phyloP scores from a whole-genome alignment of 2,329 filamentous ascomycete genomes.

The Alternaria conjuncta region DNA sequence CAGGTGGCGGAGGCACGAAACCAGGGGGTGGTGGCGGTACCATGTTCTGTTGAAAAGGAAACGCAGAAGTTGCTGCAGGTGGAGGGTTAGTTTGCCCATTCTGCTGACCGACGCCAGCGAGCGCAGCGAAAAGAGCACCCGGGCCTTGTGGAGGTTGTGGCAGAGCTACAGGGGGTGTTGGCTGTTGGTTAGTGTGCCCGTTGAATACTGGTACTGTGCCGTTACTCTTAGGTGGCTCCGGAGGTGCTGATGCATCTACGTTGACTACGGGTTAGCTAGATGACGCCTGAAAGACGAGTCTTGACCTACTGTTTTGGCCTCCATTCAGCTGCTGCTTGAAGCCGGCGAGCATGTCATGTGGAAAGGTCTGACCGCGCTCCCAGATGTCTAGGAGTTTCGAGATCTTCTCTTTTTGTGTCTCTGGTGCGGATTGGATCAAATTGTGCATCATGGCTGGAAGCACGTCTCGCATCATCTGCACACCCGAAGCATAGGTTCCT shows the following conservation, averaged over 20 bases:
- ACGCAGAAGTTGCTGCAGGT: conserved; percentile 28
- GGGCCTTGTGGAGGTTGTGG: conserved; percentile 34
- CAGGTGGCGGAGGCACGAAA: conserved; percentile 40
- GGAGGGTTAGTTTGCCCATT: conserved; percentile 37
- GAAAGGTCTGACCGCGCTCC: conserved; percentile 95
- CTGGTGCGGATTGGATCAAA: conserved; percentile 84
- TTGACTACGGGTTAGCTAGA: conserved; percentile 12
- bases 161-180: conserved; percentile 23
- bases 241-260: conserved; percentile 31
- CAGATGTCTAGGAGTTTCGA: conserved; percentile 95
- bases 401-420: conserved; percentile 97
- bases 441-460: conserved; percentile 95
- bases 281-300: conserved; percentile 30
- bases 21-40: conserved; percentile 41
- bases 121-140: conserved; percentile 42
- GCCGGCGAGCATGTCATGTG: conserved; percentile 74
- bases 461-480: conserved; percentile 95
- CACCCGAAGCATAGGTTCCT: conserved; percentile 92
- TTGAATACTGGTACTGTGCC: conserved; percentile 24
- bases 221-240: conserved; percentile 37
- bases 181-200: conserved; percentile 38
- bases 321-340: conserved; percentile 83
- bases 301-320: conserved; percentile 67
- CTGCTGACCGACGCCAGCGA: conserved; percentile 41
- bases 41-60: conserved; percentile 39